Conservation (phyloP, 2,329 filamentous ascomycete genomes). For the Penicillium sp. region DNA sequence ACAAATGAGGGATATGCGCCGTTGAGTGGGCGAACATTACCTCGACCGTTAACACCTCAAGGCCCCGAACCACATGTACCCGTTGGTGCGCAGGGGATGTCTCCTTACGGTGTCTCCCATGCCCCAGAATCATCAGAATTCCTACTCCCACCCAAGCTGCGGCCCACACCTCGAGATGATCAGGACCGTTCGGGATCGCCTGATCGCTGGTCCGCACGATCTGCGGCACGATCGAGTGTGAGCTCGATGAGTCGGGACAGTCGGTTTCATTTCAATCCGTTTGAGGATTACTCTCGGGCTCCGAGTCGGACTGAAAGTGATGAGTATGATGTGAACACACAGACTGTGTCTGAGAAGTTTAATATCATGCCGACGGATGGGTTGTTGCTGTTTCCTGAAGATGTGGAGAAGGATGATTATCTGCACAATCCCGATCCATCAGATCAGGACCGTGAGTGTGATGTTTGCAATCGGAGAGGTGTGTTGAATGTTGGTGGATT, state of each 20-base stretch:
- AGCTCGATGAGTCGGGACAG: conserved; percentile 53
- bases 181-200: conserved; percentile 54
- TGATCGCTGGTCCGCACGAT: conserved; percentile 56
- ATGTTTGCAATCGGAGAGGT: conserved; percentile 67
- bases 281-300: conserved; percentile 60
- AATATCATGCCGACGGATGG: conserved; percentile 71
- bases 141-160: conserved; percentile 48
- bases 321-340: conserved; percentile 68
- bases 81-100: conserved; percentile 24
- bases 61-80: conserved; percentile 11
- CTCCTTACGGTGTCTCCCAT: conserved; percentile 54
- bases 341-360: conserved; percentile 74
- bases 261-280: conserved; percentile 56
- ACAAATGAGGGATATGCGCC: conserved; percentile 35
- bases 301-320: conserved; percentile 66
- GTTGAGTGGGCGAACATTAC: conserved; percentile 23
- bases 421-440: conserved; percentile 71
- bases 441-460: conserved; percentile 64
- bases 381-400: conserved; percentile 69
- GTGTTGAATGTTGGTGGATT: conserved; percentile 67
- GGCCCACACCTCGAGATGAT: conserved; percentile 56
- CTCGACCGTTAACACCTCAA: conserved; percentile 31
- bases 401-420: conserved; percentile 74
- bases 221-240: conserved; percentile 63
- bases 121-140: conserved; percentile 50